Base-by-base conservation (phyloP, 192 early-diverging fungal species). In the Bifiguratus adelaidae region DNA sequence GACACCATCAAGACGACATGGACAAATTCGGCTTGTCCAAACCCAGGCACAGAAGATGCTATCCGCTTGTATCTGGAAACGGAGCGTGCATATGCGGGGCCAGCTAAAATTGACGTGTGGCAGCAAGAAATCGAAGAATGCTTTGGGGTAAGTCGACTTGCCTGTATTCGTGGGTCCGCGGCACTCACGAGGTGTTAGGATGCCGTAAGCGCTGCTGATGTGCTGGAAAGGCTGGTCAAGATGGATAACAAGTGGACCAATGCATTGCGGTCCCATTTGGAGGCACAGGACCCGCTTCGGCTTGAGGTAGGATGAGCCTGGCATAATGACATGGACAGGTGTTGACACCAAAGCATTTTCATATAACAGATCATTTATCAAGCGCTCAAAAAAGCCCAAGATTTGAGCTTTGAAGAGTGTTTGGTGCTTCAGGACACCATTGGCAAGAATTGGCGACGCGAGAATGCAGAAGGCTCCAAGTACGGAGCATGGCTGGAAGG, bases 31-130 rank as follows among this genome's bases (percentile, higher is more conserved):
- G 50, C 58, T 24, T 74, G 71, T 35, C 67, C 71, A 36, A 48
- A 56, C 13, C 71, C 71, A 0, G 53, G 62, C 35, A 74, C 71
- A 0, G 33, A 28, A 0, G 45, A 57, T 32, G 64, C 71, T 20
- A 40, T 74, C 24, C 61, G 65, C 22, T 44, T 74, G 36, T 54
- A 60, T 0, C 41, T 74, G 7, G 54, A 63, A 18, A 55, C 62
- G 6, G 49, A 70, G 19, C 44, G 64, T 13, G 54, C 57, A 4
- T 74, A 74, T 47, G 53, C 71, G 30, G 71, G 71, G 12, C 71
- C 71, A 2, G 61, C 64, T 25, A 67, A 70, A 41, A 56, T 74
- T 45, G 49, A 50, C 33, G 65, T 67, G 0, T 74, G 71, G 71
- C 42, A 57, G 32, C 47, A 58, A 5, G 57, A 69, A 30, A 70